Conservation (phyloP, 352 stramenopile genomes). For the Sclerospora graminicola region DNA sequence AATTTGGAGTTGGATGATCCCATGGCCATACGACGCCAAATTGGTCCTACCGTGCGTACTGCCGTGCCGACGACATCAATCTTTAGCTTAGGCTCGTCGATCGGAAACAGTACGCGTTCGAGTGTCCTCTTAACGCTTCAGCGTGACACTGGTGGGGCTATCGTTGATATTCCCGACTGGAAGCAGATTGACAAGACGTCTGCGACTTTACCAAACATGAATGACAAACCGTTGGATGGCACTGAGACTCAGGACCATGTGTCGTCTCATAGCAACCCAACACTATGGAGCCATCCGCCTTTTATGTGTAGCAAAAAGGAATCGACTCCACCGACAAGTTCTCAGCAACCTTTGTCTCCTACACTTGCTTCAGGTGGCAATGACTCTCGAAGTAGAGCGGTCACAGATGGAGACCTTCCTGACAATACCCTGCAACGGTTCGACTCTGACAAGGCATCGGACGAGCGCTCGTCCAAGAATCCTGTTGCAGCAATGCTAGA, state of each 20-base stretch:
- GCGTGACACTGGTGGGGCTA: constrained; percentile 33
- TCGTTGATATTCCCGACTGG: constrained; percentile 45
- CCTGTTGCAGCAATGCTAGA: constrained; percentile 30
- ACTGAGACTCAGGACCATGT: constrained; percentile 21
- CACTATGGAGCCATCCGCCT: constrained; percentile 51
- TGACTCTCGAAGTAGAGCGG: constrained; percentile 6
- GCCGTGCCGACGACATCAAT: constrained; percentile 50
- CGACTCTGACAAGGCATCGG: constrained; percentile 18
- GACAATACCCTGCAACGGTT: constrained; percentile 14
- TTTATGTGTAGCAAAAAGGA: constrained; percentile 36
- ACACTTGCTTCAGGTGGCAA: constrained; percentile 9
- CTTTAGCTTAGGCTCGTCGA: constrained; percentile 50
- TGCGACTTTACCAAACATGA: constrained; percentile 41
- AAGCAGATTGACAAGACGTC: constrained; percentile 49
- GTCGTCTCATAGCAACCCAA: constrained; percentile 48
- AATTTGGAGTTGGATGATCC: constrained; percentile 73
- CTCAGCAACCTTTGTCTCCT: constrained; percentile 18
- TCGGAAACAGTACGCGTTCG: constrained; percentile 35
- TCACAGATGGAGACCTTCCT: constrained; percentile 9
- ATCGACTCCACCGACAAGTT: constrained; percentile 11
- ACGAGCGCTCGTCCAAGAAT: constrained; percentile 15
- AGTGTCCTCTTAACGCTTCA: constrained; percentile 39
- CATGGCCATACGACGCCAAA: constrained; percentile 50
- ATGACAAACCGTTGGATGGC: constrained; percentile 24
- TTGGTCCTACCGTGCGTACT: constrained; percentile 34